These are phyloP conservation scores for Atkinsonella hypoxylon DNA, from an alignment of 2,329 filamentous ascomycete genomes.

Conservation along the genomic window DNA sequence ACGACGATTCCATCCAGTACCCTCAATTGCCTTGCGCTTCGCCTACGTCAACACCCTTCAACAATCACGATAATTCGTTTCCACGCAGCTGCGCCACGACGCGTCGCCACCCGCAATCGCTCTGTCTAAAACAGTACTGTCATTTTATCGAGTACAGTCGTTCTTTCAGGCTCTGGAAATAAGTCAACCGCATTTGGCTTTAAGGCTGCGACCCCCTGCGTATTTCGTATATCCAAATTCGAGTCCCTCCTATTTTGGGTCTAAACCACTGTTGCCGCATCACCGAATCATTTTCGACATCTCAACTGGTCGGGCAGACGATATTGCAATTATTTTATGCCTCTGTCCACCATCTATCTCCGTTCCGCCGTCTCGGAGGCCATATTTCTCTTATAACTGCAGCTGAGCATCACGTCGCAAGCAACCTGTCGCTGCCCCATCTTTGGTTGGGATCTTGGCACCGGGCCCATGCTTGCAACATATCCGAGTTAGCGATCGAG, in stretches of 20 bases:
- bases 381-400: background rate
- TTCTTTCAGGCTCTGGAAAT: background rate
- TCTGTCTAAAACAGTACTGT: background rate
- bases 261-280: background rate
- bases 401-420: background rate
- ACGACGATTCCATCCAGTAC: background rate
- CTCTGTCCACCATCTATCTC: background rate
- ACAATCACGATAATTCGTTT: background rate
- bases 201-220: background rate
- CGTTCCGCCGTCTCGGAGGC: background rate
- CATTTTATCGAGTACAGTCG: background rate
- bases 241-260: background rate
- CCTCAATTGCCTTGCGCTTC: background rate
- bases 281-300: background rate
- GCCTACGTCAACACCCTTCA: background rate
- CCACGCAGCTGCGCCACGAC: background rate
- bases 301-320: background rate
- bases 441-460: slow-evolving; percentile 4
- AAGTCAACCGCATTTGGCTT: background rate
- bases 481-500: slow-evolving; percentile 10
- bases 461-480: slow-evolving; percentile 11
- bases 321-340: background rate
- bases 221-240: background rate
- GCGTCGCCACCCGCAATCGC: background rate
- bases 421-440: background rate